Conservation (phyloP, 2,329 filamentous ascomycete species). For the Emydomyces testavorans region DNA sequence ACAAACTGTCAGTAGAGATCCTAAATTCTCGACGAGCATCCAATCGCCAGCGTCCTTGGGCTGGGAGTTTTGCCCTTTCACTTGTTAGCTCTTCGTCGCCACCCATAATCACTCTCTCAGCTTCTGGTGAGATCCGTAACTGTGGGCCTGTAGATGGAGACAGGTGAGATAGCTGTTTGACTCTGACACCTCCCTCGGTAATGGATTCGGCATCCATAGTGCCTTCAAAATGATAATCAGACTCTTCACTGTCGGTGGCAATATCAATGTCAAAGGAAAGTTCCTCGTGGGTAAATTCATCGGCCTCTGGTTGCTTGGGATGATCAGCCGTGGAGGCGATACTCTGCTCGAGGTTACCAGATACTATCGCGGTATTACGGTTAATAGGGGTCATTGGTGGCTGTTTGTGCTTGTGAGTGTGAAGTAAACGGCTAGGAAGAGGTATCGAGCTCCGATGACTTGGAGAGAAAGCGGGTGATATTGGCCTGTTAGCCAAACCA, state of each 20-base stretch:
- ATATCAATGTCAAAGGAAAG: neutral
- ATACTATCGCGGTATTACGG: neutral
- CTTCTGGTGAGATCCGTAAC: conserved; percentile 17
- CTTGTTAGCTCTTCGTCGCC: neutral
- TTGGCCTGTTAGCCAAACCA: neutral
- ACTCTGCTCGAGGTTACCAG: neutral
- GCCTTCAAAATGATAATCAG: neutral
- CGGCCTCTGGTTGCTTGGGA: neutral
- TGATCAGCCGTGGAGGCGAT: neutral
- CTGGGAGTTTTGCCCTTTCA: neutral
- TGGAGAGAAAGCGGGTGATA: conserved; percentile 11
- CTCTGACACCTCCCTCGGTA: conserved; percentile 7
- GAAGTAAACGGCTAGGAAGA: conserved; percentile 14
- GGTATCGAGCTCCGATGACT: conserved; percentile 16
- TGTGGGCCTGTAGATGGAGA: conserved; percentile 13
- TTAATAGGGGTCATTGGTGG: conserved; percentile 1
- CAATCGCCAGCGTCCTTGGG: conserved; percentile 1
- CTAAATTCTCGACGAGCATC: conserved; percentile 13
- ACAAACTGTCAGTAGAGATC: conserved; percentile 16
- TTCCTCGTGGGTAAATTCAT: neutral
- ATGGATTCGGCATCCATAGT: neutral
- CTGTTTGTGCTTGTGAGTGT: conserved; percentile 2
- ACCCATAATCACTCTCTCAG: conserved; percentile 19
- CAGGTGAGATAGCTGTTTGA: conserved; percentile 15
- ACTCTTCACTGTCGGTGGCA: conserved; percentile 1